Conservation (phyloP, 2,329 filamentous ascomycete genomes). For the Aspergillus udagawae region DNA sequence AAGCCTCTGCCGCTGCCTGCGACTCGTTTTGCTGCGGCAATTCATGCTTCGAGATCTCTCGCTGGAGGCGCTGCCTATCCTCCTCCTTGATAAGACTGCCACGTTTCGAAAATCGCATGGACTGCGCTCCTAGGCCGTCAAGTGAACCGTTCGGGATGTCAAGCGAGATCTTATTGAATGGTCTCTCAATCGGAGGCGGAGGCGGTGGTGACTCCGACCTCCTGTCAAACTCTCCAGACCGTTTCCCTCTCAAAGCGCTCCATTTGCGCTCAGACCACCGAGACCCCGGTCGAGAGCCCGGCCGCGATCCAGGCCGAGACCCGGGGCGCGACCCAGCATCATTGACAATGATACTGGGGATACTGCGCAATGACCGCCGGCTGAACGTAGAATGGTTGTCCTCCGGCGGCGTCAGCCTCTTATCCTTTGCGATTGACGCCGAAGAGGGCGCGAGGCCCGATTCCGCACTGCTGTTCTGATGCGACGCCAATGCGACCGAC, state of each 20-base stretch:
- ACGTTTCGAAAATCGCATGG: slow-evolving; percentile 57
- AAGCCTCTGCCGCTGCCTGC: slow-evolving; percentile 4
- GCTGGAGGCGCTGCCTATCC: slow-evolving; percentile 32
- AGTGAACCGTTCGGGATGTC: slow-evolving; percentile 53
- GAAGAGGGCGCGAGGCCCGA: slow-evolving; percentile 11
- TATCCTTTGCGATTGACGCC: slow-evolving; percentile 10
- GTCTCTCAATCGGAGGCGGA: slow-evolving; percentile 28
- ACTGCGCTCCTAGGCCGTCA: slow-evolving; percentile 49
- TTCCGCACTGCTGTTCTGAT: slow-evolving; percentile 9
- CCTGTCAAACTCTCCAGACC: slow-evolving; percentile 30
- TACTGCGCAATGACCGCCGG: slow-evolving; percentile 30
- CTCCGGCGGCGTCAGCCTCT: slow-evolving; percentile 15
- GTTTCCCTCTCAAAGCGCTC: slow-evolving; percentile 32
- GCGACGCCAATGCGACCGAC: slow-evolving; percentile 11
- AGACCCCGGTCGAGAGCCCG: slow-evolving; percentile 37
- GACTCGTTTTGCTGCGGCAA: slow-evolving; percentile 8
- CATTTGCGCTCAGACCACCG: slow-evolving; percentile 44
- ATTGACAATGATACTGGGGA: slow-evolving; percentile 40
- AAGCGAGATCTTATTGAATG: slow-evolving; percentile 50
- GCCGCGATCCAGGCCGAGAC: slow-evolving; percentile 29
- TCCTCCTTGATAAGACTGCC: slow-evolving; percentile 57
- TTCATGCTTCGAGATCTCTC: slow-evolving; percentile 17
- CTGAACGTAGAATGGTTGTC: slow-evolving; percentile 22
- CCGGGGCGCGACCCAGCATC: slow-evolving; percentile 29
- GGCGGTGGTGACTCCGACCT: slow-evolving; percentile 30